phyloP scores from a whole-genome alignment of 495 filamentous ascomycete species.

The Penicillium flavigenum region DNA sequence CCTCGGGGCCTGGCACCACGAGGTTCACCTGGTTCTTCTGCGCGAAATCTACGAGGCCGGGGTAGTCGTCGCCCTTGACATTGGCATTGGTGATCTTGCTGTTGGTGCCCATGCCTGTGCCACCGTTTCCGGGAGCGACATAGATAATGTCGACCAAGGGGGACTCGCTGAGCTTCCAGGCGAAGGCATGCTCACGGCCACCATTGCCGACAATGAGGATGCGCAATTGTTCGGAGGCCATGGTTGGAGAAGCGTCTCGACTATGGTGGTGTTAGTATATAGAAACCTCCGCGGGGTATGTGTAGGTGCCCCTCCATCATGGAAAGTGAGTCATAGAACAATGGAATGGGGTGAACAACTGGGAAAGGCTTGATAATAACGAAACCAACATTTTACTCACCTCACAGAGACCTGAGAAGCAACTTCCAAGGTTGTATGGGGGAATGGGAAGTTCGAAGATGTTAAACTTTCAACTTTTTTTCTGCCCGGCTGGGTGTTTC shows the following conservation, averaged over 20 bases:
- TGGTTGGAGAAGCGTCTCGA: constrained; percentile 37
- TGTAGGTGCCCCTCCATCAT: constrained; percentile 23
- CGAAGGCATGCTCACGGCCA: constrained; percentile 89
- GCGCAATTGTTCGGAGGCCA: constrained; percentile 49
- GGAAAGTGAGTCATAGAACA: constrained; percentile 4
- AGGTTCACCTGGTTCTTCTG: constrained; percentile 73
- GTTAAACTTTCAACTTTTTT: constrained; percentile 29
- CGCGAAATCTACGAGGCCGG: constrained; percentile 72
- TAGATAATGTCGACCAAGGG: constrained; percentile 51
- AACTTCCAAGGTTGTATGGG: constrained; percentile 20
- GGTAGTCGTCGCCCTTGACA: constrained; percentile 72
- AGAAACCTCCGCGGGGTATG: constrained; percentile 29
- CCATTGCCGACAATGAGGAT: constrained; percentile 91
- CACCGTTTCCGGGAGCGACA: constrained; percentile 77
- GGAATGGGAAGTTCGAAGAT: constrained; percentile 11
- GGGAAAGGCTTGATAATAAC: background rate
- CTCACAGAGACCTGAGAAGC: constrained; percentile 36
- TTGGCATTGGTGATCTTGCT: constrained; percentile 72
- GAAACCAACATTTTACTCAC: constrained; percentile 22
- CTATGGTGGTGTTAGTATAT: constrained; percentile 22
- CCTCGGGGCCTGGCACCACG: constrained; percentile 88
- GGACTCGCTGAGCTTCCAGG: constrained; percentile 91
- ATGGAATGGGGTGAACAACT: background rate
- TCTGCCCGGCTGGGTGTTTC: constrained; percentile 28
- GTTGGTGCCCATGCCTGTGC: constrained; percentile 63